Percentiles rank a stretch among this genome's conserved stretches.
phyloP scores from a whole-genome alignment of 768 basidiomycete genomes.

The Xerocomellus amylosporus region DNA sequence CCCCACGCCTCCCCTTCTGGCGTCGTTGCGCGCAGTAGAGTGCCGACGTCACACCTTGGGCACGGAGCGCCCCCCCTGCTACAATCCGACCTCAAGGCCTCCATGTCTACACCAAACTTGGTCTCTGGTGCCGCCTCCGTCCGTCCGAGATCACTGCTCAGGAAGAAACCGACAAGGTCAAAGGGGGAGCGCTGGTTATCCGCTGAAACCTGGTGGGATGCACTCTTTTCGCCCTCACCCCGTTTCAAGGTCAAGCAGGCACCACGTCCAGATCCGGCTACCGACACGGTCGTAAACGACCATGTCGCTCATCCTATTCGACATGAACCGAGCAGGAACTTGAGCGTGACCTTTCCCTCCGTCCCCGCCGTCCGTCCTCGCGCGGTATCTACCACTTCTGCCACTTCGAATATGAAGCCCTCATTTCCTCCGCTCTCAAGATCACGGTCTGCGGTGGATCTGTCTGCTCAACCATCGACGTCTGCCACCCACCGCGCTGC shows the following conservation, averaged over 20 bases:
- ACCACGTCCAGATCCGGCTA: constrained; percentile 12
- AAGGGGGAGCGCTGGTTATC: constrained; percentile 65
- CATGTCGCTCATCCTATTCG: constrained; percentile 48
- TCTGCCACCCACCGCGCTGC: neutral
- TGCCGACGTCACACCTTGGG: constrained; percentile 8
- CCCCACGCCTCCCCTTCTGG: neutral
- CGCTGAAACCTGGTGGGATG: constrained; percentile 81
- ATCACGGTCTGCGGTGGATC: constrained; percentile 24
- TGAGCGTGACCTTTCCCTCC: constrained; percentile 11
- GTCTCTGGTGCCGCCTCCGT: constrained; percentile 22
- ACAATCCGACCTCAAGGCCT: constrained; percentile 42
- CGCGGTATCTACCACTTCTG: constrained; percentile 12
- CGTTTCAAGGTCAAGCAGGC: constrained; percentile 54
- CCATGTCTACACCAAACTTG: constrained; percentile 67
- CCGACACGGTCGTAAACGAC: constrained; percentile 41
- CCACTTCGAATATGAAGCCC: neutral
- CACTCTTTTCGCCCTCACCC: constrained; percentile 72
- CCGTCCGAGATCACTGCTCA: constrained; percentile 11
- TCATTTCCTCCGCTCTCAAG: constrained; percentile 7
- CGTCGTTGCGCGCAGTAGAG: neutral
- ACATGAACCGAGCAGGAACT: neutral
- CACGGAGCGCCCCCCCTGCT: neutral
- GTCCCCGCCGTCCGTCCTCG: constrained; percentile 19
- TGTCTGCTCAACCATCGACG: constrained; percentile 7
- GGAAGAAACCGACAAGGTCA: constrained; percentile 23